These are phyloP conservation scores for Trichosporon inkin DNA, from an alignment of 1,284 basidiomycete species.

Conservation along the genomic window DNA sequence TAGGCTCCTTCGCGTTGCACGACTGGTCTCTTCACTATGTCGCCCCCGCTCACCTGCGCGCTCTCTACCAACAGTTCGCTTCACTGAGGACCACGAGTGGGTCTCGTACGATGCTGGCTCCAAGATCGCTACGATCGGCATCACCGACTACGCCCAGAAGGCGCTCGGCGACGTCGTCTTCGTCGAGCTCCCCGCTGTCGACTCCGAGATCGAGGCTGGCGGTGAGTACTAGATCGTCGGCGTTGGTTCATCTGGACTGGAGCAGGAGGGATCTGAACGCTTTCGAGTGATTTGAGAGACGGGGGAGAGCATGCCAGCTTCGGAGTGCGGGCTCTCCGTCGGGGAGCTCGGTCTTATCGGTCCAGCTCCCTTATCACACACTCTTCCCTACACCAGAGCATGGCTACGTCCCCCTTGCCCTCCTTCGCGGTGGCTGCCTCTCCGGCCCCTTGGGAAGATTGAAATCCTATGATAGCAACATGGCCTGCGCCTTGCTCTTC, in stretches of 20 bases:
- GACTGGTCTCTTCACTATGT: neutral
- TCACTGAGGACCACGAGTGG: conserved; percentile 87
- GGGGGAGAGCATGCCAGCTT: too few species aligned
- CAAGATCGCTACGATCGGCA: conserved; percentile 75
- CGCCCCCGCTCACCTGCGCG: neutral
- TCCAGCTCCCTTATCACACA: too few species aligned
- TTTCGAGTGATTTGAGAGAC: neutral
- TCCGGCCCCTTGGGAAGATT: too few species aligned
- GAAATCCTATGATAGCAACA: too few species aligned
- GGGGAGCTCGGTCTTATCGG: too few species aligned
- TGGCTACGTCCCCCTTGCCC: too few species aligned
- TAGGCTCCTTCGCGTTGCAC: neutral
- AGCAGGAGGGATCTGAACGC: neutral
- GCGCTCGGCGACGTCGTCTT: conserved; percentile 96
- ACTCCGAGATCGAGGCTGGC: conserved; percentile 66
- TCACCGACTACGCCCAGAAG: conserved; percentile 91
- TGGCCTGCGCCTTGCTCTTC: too few species aligned
- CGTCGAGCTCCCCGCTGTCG: conserved; percentile 81
- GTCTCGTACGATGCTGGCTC: conserved; percentile 74
- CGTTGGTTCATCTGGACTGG: too few species aligned
- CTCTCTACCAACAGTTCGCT: conserved; percentile 58
- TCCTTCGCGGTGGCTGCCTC: too few species aligned
- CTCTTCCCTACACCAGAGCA: too few species aligned
- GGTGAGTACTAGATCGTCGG: conserved; percentile 58
- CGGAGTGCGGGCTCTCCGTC: too few species aligned